Evolutionary conservation across 306 rosid species (phyloP).

Genomic region (Vigna angularis): DNA sequence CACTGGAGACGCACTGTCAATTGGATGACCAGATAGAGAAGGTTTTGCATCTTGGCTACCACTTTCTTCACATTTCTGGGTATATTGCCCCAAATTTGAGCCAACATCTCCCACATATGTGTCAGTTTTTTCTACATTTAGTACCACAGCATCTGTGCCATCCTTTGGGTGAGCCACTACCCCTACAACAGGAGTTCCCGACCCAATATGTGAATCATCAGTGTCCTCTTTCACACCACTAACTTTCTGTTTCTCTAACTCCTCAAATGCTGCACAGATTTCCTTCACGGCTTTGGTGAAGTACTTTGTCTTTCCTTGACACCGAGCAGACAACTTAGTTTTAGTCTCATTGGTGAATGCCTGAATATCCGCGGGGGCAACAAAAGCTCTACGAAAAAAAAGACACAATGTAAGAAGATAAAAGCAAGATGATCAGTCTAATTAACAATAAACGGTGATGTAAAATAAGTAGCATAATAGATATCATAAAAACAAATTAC

Average conservation of each 20-base stretch:
- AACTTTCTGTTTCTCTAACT: slow-evolving; percentile 61
- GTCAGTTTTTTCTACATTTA: slow-evolving; percentile 46
- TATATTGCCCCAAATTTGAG: slow-evolving; percentile 66
- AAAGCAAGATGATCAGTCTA: slow-evolving; percentile 21
- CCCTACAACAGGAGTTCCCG: slow-evolving; percentile 61
- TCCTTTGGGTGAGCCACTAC: slow-evolving; percentile 52
- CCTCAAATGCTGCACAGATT: slow-evolving; percentile 83
- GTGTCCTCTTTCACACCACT: slow-evolving; percentile 61
- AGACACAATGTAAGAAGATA: slow-evolving; percentile 37
- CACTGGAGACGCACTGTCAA: slow-evolving; percentile 53
- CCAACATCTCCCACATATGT: slow-evolving; percentile 53
- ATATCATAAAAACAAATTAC: slow-evolving; percentile 35
- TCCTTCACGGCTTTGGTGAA: slow-evolving; percentile 86
- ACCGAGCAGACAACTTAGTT: slow-evolving; percentile 67
- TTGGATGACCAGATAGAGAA: slow-evolving; percentile 45
- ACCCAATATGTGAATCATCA: slow-evolving; percentile 59
- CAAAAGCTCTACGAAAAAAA: slow-evolving; percentile 79
- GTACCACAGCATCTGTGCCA: slow-evolving; percentile 49
- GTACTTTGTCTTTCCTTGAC: slow-evolving; percentile 71
- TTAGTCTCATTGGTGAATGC: slow-evolving; percentile 74
- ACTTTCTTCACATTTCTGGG: slow-evolving; percentile 62
- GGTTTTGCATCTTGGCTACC: slow-evolving; percentile 55
- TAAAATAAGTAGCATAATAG: slow-evolving; percentile 28
- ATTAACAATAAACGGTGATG: slow-evolving; percentile 15
- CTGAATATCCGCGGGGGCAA: slow-evolving; percentile 87